These are phyloP conservation scores for Hypoxylon intermedium DNA, from an alignment of 495 filamentous ascomycete species.

Conservation along the genomic window DNA sequence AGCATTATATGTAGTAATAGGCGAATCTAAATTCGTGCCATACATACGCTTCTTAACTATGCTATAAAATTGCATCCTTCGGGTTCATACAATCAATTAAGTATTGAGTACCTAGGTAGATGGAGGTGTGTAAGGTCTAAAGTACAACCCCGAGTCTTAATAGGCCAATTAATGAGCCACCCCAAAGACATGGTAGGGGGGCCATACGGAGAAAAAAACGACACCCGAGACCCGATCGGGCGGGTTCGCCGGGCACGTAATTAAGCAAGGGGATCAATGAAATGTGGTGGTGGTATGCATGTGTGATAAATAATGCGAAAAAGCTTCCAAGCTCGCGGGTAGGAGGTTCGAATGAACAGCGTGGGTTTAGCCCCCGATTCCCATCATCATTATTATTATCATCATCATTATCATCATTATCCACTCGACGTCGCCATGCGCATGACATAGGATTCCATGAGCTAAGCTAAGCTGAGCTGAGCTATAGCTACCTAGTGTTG, in stretches of 20 bases:
- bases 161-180: slow-evolving; percentile 6
- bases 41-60: too few species aligned
- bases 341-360: slow-evolving; percentile 1
- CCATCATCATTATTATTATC: too few species aligned
- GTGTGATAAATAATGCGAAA: slow-evolving; percentile 18
- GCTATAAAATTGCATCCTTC: too few species aligned
- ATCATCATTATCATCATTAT: too few species aligned
- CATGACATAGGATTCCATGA: slow-evolving; percentile 33
- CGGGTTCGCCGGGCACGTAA: slow-evolving; percentile 33
- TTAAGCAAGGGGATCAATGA: slow-evolving; percentile 29
- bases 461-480: slow-evolving; percentile 31
- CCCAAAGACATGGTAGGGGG: slow-evolving; percentile 6
- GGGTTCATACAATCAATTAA: too few species aligned
- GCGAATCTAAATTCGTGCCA: too few species aligned
- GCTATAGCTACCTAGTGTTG: slow-evolving; percentile 12
- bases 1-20: not conserved
- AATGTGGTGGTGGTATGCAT: slow-evolving; percentile 27
- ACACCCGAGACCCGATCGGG: slow-evolving; percentile 36
- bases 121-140: too few species aligned
- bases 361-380: too few species aligned
- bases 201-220: slow-evolving; percentile 35
- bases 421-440: slow-evolving; percentile 25
- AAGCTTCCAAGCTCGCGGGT: slow-evolving; percentile 1
- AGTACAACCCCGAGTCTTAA: not conserved
- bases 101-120: too few species aligned